Base-by-base conservation (phyloP, 2,329 filamentous ascomycete species). In the Colletotrichum cuscutae region DNA sequence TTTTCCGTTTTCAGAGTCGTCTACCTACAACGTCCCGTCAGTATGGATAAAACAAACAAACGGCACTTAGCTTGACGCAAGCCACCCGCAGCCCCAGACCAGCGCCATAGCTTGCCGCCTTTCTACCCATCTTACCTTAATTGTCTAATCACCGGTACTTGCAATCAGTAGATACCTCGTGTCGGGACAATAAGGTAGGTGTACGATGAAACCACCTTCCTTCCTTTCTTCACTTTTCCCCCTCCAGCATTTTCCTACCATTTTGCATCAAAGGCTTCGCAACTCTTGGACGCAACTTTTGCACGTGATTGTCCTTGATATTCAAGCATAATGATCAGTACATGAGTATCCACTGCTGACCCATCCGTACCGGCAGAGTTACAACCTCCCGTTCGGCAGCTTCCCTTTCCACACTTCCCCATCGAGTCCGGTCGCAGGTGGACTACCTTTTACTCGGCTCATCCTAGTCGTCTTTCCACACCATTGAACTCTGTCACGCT, bases 1-100 rank as follows among this genome's bases (percentile, higher is more conserved):
- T 49, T 61, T 37, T 28, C 35, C 24, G 11, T 49, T 61, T 37
- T n/a, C 24, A 15, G 26, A 46, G 22, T 24, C 13, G 35, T 19
- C 35, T 15, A n/a, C 58, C 35, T 15, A n/a, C 58, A 46, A 61
- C 32, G 15, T 42, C 13, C 35, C 58, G 24, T 28, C 24, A 6
- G 24, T 35, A 35, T 11, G 32, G 32, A 35, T n/a, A 15, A 13
- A 46, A 32, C 37, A 26, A 62, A 22, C 19, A 49, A 42, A n/a
- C 7, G 42, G 19, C 42, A 15, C 13, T 42, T 24, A 61, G 4
- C 30, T 60, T 35, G 8, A 19, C 58, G 24, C 58, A 49, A 62
- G 59, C 59, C 59, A 62, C 37, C 26, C 59, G 59, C 59, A 62
- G 59, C 59, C 59, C 32, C 42, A 62, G 26, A 49, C 59, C 26